Percentiles rank a stretch among this genome's conserved stretches.
Evolutionary conservation across 495 filamentous ascomycete genomes (phyloP).

Genomic region (Penicillium crystallinum): DNA sequence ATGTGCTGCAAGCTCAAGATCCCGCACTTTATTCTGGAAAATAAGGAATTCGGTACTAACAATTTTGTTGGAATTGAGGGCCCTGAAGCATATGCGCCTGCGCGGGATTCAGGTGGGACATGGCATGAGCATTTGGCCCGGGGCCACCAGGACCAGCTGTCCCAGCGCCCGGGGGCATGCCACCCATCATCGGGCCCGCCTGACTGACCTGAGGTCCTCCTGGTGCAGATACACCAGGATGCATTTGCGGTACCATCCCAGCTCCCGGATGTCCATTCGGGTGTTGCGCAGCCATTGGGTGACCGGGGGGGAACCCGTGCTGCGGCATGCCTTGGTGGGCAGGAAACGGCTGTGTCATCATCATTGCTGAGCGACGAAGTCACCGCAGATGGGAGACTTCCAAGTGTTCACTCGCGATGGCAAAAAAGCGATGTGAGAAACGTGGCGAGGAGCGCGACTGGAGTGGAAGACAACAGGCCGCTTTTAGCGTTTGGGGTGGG

Average conservation of each 20-base stretch:
- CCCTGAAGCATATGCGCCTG: slow-evolving; percentile 62
- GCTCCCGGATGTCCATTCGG: slow-evolving; percentile 53
- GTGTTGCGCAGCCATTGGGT: slow-evolving; percentile 71
- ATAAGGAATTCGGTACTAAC: slow-evolving; percentile 21
- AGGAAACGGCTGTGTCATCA: slow-evolving; percentile 65
- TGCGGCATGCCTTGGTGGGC: slow-evolving; percentile 70
- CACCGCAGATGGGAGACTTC: slow-evolving; percentile 30
- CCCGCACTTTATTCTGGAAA: neutral
- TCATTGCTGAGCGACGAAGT: slow-evolving; percentile 57
- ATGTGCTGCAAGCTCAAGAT: neutral
- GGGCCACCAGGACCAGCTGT: slow-evolving; percentile 49
- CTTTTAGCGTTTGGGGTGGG: slow-evolving; percentile 41
- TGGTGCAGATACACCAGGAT: slow-evolving; percentile 79
- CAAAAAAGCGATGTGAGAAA: slow-evolving; percentile 15
- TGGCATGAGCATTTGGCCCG: slow-evolving; percentile 68
- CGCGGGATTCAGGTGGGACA: slow-evolving; percentile 71
- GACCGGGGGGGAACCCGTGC: slow-evolving; percentile 70
- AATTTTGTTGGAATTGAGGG: slow-evolving; percentile 43
- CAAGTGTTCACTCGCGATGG: slow-evolving; percentile 11
- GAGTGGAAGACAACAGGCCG: slow-evolving; percentile 30
- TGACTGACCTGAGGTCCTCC: slow-evolving; percentile 75
- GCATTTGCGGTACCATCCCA: slow-evolving; percentile 72
- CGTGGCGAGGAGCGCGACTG: slow-evolving; percentile 32
- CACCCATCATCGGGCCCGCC: slow-evolving; percentile 70
- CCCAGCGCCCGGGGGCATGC: slow-evolving; percentile 67